These are phyloP conservation scores for Gracilariopsis chorda DNA, from an alignment of 23 red algal species.

Conservation along the genomic window DNA sequence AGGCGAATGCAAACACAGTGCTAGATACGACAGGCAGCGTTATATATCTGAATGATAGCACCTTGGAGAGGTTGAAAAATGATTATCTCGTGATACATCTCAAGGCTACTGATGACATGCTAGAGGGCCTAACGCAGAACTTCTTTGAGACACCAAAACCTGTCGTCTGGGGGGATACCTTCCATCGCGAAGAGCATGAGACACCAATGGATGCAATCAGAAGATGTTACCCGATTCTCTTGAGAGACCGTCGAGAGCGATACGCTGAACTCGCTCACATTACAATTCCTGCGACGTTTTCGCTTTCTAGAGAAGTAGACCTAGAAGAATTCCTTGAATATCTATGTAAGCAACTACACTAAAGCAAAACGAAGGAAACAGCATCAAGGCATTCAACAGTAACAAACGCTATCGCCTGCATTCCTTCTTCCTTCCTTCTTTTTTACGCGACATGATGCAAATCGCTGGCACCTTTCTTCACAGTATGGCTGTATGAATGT, in stretches of 20 bases:
- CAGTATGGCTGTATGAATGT: too few relatives aligned
- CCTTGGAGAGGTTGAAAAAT: background rate
- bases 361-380: background rate
- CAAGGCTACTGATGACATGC: conserved; percentile 82
- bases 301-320: conserved; percentile 29
- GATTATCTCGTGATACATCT: conserved; percentile 90
- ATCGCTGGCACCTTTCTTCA: too few relatives aligned
- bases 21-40: conserved; percentile 97
- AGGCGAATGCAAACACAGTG: conserved; percentile 28
- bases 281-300: conserved; percentile 69
- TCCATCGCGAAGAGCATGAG: conserved; percentile 15
- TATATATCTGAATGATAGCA: conserved; percentile 72
- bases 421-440: too few relatives aligned
- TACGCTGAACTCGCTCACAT: conserved; percentile 81
- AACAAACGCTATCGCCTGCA: too few relatives aligned
- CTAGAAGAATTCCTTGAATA: conserved; percentile 56
- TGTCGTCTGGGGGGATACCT: conserved; percentile 91
- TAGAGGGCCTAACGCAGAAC: conserved; percentile 83
- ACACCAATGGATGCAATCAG: conserved; percentile 57
- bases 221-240: conserved; percentile 88
- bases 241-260: conserved; percentile 65
- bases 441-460: too few relatives aligned
- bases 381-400: too few relatives aligned
- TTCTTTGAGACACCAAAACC: conserved; percentile 97
- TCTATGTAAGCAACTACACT: conserved; percentile 38